Evolutionary conservation across 2,329 filamentous ascomycete genomes (phyloP), one percentile per base, ranked within the genome.

Genomic region (Colletotrichum ledebouriae): DNA sequence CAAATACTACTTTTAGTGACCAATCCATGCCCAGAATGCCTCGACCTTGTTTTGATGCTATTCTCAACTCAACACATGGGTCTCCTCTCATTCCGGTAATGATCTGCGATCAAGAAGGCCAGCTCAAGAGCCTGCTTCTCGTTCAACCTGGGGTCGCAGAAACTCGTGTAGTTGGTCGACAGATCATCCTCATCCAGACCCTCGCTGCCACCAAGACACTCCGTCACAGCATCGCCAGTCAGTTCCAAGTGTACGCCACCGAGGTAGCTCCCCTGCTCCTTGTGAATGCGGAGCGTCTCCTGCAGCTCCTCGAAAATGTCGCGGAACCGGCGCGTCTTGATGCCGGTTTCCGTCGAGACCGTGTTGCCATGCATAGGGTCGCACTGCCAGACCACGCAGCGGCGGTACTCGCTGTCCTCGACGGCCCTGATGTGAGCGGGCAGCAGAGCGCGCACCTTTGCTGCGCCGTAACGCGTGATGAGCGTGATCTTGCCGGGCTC

Each of bases 71-170:
- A 68, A 17, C 17, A 46, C n/a, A 37, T 15, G 12, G 72, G 71
- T 46, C 74, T 74, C 22, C 75, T 72, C 67, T 81, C 76, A 59
- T 78, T 76, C 2, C 86, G 82, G 72, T 85, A 96, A 75, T 94
- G 92, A 5, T 94, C 94, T 0, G 96, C 96, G 55, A 99, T 91
- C 75, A 98, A 81, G 79, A 99, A 99, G 0, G 96, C 94, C 78
- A 98, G 80, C 83, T 99, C 96, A 13, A 99, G 85, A 1, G 96
- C 94, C 83, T 99, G 96, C 83, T 98, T 98, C 86, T 98, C 96
- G 76, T 99, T 99, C 73, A 99, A 82, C 25, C 96, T 84, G 5
- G 96, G 96, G 78, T 99, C 96, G 78, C 96, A 99, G 83, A 95
- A 98, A 42, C 92, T 97, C 5, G 94, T 97, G 80, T 99, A 99